Evolutionary conservation across 495 filamentous ascomycete species (phyloP), one percentile per base, ranked within the genome.

Genomic region (Amorphotheca resinae): DNA sequence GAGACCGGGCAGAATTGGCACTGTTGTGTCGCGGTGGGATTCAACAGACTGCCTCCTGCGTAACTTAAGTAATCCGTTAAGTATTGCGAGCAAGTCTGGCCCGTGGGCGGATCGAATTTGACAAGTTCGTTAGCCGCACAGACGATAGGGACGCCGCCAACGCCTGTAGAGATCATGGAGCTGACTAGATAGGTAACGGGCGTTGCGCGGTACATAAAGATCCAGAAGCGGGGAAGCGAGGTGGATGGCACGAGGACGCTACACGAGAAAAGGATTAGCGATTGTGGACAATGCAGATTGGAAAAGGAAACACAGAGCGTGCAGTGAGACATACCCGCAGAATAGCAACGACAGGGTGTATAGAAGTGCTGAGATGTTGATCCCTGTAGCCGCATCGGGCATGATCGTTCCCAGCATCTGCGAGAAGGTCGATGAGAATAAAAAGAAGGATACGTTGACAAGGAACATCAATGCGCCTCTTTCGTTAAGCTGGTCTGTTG

Each of bases 181-280:
- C 65, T 66, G 9, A 85, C 70, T 1, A 82, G 42, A 66, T 78
- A 82, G 0, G 72, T 76, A 33, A 87, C 78, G 4, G 84, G 82
- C 4, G 77, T 80, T 38, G 81, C 63, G 22, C 78, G 78, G 56
- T 87, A 84, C 77, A 87, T 82, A 66, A 86, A 86, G 50, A 81
- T 81, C 82, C 83, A 88, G 66, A 87, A 86, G 11, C 70, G 52
- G 3, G 81, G 81, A 33, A 85, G 60, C 2, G 57, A 63, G 2
- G 59, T 48, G 2, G 80, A 74, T 26, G 54, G 67, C 38, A 76
- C 73, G 42, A 87, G 70, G 33, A 87, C 80, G 35, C 16, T 39
- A 30, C 15, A 16, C 25, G 25, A 28, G 25, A 28, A n/a, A n/a
- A n/a, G n/a, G n/a, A n/a, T n/a, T n/a, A n/a, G n/a, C n/a, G n/a